These are phyloP conservation scores for Claviceps spartinae DNA, from an alignment of 2,329 filamentous ascomycete genomes.

Conservation along the genomic window DNA sequence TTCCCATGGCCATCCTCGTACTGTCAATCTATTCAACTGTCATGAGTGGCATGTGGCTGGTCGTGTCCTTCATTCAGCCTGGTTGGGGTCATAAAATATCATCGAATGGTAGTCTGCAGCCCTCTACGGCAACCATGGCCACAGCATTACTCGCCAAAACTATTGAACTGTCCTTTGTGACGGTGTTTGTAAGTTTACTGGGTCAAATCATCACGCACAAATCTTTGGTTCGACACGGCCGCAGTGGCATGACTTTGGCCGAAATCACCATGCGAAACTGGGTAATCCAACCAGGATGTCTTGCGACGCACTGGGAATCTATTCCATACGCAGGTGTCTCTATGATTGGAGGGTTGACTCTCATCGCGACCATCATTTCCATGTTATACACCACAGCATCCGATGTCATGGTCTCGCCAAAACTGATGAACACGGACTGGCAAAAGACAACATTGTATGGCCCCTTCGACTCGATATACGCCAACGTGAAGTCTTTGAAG, in stretches of 20 bases:
- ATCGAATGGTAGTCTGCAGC: conserved; percentile 37
- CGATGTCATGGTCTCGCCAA: conserved; percentile 61
- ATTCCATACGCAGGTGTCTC: conserved; percentile 50
- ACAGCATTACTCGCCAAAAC: conserved; percentile 61
- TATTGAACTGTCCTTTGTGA: conserved; percentile 66
- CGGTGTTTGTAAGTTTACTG: conserved; percentile 59
- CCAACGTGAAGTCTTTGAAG: conserved; percentile 44
- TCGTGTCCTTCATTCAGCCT: conserved; percentile 47
- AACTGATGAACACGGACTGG: conserved; percentile 46
- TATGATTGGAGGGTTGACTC: conserved; percentile 47
- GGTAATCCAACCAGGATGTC: conserved; percentile 58
- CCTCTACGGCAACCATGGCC: conserved; percentile 52
- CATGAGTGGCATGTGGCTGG: conserved; percentile 51
- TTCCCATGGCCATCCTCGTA: conserved; percentile 31
- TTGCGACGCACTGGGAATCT: conserved; percentile 55
- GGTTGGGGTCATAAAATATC: conserved; percentile 47
- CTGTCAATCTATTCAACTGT: conserved; percentile 49
- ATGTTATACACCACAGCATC: conserved; percentile 68
- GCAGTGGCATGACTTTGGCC: conserved; percentile 59
- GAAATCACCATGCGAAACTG: conserved; percentile 69
- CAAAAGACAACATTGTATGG: conserved; percentile 37
- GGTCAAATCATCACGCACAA: conserved; percentile 63
- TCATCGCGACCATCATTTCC: conserved; percentile 48
- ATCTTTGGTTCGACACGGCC: conserved; percentile 44
- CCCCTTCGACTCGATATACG: conserved; percentile 46